Conservation (phyloP, 805 yeast genomes). For the Barnettozyma californica region DNA sequence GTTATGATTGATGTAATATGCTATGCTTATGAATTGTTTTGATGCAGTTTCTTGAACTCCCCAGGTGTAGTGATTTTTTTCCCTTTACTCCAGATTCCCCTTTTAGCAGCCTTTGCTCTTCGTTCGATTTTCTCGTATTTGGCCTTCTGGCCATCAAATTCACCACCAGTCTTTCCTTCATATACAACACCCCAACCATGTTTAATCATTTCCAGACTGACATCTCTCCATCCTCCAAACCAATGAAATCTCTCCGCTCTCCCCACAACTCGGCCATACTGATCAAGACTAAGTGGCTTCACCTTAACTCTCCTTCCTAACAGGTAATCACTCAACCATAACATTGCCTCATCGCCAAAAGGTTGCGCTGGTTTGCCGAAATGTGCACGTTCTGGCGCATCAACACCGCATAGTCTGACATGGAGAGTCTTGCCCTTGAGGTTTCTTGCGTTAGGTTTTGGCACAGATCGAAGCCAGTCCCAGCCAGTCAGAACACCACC, state of each 20-base stretch:
- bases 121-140: slow-evolving; percentile 56
- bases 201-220: slow-evolving; percentile 82
- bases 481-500: slow-evolving; percentile 88
- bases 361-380: slow-evolving; percentile 94
- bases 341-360: slow-evolving; percentile 73
- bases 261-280: slow-evolving; percentile 84
- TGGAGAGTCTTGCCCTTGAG: slow-evolving; percentile 63
- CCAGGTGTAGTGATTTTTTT: slow-evolving; percentile 65
- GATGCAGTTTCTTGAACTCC: slow-evolving; percentile 54
- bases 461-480: slow-evolving; percentile 81
- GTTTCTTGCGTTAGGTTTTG: slow-evolving; percentile 41
- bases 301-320: slow-evolving; percentile 65
- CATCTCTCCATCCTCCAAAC: slow-evolving; percentile 63
- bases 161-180: slow-evolving; percentile 76
- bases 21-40: background rate
- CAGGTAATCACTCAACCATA: slow-evolving; percentile 65
- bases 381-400: slow-evolving; percentile 95
- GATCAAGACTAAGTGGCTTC: slow-evolving; percentile 79
- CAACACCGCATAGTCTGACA: slow-evolving; percentile 85
- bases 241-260: slow-evolving; percentile 49
- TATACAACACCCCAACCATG: slow-evolving; percentile 84
- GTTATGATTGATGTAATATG: background rate
- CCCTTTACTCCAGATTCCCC: slow-evolving; percentile 67
- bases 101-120: slow-evolving; percentile 47
- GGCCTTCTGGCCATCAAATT: slow-evolving; percentile 74